These are phyloP conservation scores for Durotheca rogersii DNA, from an alignment of 495 filamentous ascomycete genomes.

Conservation along the genomic window DNA sequence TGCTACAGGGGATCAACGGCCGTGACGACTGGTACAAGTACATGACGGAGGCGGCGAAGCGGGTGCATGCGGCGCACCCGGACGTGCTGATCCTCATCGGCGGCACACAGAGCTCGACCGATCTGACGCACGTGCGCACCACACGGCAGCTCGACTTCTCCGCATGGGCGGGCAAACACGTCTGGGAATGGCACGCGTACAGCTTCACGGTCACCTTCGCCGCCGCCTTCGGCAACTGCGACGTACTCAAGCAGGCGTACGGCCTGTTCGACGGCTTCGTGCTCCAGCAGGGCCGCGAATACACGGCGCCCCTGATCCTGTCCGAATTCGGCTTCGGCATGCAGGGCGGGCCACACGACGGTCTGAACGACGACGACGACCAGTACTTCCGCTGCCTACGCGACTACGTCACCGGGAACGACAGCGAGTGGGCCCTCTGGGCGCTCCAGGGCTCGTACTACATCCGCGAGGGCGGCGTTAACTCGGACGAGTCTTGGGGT, in stretches of 20 bases:
- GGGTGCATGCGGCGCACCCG: slow-evolving; percentile 46
- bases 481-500: slow-evolving; percentile 49
- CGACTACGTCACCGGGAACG: slow-evolving; percentile 47
- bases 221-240: slow-evolving; percentile 41
- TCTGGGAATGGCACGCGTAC: slow-evolving; percentile 57
- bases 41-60: slow-evolving; percentile 41
- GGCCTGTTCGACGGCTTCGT: slow-evolving; percentile 47
- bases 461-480: slow-evolving; percentile 43
- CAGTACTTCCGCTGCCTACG: slow-evolving; percentile 45
- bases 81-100: slow-evolving; percentile 49
- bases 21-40: slow-evolving; percentile 49
- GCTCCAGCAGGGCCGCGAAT: slow-evolving; percentile 42
- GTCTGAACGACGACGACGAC: slow-evolving; percentile 38
- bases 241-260: slow-evolving; percentile 40
- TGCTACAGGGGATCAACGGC: slow-evolving; percentile 43
- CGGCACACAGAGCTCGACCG: slow-evolving; percentile 46
- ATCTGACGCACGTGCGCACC: slow-evolving; percentile 44
- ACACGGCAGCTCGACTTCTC: slow-evolving; percentile 40
- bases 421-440: slow-evolving; percentile 55
- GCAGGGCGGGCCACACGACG: slow-evolving; percentile 40
- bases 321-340: slow-evolving; percentile 54
- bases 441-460: slow-evolving; percentile 53
- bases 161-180: slow-evolving; percentile 46
- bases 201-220: slow-evolving; percentile 49
- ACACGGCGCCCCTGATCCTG: slow-evolving; percentile 50